Evolutionary conservation across 805 yeast species (phyloP), one percentile per base, ranked within the genome.

Genomic region (Starmerella scarabaei): DNA sequence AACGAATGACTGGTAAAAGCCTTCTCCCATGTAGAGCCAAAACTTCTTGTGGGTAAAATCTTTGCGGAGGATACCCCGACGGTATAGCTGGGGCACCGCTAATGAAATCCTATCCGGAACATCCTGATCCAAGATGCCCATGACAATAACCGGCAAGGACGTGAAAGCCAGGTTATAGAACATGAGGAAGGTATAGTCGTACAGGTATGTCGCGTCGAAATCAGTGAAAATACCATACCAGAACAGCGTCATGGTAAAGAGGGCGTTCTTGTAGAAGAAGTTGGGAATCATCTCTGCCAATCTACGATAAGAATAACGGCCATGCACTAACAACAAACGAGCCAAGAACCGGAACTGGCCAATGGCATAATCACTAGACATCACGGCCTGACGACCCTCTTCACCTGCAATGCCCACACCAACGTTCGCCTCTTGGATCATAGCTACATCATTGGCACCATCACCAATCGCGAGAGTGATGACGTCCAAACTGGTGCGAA

Each of bases 381-480:
- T 80, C 8, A 77, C 91, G 1, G 93, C 93, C 54, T 80, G 86
- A 38, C 91, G 63, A 44, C 93, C 93, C 61, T 80, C 93, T 51
- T 79, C 82, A 48, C 93, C 93, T 5, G 85, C 88, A 53, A 80
- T 80, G 48, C 93, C 93, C 29, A 81, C 77, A 42, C 93, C 93
- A 26, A 81, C 75, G 56, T 81, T 78, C 4, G 93, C 88, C 26
- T 82, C 80, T 53, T 80, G 88, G 47, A 80, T 81, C 93, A 80
- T 80, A 7, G 91, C 81, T 36, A 80, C 91, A 57, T 80, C 93
- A 54, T 80, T 80, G 20, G 91, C 82, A 47, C 93, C 93, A 56
- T 80, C 93, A 24, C 93, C 93, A 55, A 80, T 74, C 0, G 88
- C 83, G 42, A 80, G 65, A 0, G 91, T 79, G 75, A 79, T 78